phyloP scores from a whole-genome alignment of 2,329 filamentous ascomycete genomes.

The Phyllachora maydis region DNA sequence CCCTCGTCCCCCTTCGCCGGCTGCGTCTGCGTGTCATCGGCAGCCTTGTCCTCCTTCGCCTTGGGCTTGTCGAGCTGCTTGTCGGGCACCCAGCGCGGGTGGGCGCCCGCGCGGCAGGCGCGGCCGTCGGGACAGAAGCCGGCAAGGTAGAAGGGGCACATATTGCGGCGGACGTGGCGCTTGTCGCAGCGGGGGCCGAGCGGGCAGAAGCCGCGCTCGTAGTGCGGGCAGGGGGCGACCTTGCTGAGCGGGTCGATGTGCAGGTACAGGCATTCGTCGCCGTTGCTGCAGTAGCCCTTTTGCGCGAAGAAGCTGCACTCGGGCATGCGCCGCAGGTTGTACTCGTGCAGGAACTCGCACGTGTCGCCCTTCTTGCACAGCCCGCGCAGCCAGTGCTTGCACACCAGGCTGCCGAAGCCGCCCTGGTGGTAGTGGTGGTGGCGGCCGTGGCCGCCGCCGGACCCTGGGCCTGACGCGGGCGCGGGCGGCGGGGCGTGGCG shows the following conservation, averaged over 20 bases:
- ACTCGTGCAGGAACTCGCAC: slow-evolving; percentile 97
- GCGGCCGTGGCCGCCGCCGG: slow-evolving; percentile 10
- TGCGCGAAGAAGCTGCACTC: slow-evolving; percentile 94
- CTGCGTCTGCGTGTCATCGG: slow-evolving; percentile 35
- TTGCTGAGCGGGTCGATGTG: slow-evolving; percentile 72
- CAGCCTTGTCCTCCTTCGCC: slow-evolving; percentile 44
- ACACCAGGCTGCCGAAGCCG: slow-evolving; percentile 67
- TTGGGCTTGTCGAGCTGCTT: slow-evolving; percentile 56
- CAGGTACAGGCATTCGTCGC: slow-evolving; percentile 87
- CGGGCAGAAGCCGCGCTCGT: slow-evolving; percentile 87
- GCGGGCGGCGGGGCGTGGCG: slow-evolving; percentile 37
- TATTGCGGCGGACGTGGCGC: slow-evolving; percentile 62
- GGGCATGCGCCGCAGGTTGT: slow-evolving; percentile 94
- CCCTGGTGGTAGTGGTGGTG: too few relatives aligned
- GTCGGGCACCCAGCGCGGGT: slow-evolving; percentile 49
- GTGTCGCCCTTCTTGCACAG: slow-evolving; percentile 94
- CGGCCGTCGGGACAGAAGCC: slow-evolving; percentile 81
- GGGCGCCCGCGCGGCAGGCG: slow-evolving; percentile 58
- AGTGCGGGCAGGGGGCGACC: slow-evolving; percentile 68
- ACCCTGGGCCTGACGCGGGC: slow-evolving; percentile 8
- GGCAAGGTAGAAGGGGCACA: slow-evolving; percentile 74
- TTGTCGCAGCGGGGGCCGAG: slow-evolving; percentile 74
- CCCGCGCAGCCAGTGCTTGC: slow-evolving; percentile 95
- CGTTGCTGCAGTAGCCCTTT: slow-evolving; percentile 89
- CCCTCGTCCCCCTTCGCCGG: slow-evolving; percentile 18